These are phyloP conservation scores for Pinus taeda DNA, from an alignment of 75 land plant species.

Conservation along the genomic window DNA sequence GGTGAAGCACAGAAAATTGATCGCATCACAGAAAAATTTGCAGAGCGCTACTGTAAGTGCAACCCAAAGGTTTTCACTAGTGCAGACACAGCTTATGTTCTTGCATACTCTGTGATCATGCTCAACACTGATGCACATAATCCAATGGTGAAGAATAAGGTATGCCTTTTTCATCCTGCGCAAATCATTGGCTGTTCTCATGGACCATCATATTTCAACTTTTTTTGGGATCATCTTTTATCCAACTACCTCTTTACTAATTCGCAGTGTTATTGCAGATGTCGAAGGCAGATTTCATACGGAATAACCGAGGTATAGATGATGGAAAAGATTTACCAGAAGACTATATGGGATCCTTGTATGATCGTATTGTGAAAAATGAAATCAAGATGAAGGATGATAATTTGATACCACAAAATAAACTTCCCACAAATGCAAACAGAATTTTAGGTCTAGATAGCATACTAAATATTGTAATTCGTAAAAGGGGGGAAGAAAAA, in stretches of 20 bases:
- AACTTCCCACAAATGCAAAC: conserved; percentile 73
- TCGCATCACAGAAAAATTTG: conserved; percentile 98
- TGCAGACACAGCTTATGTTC: conserved; percentile 99
- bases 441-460: conserved; percentile 78
- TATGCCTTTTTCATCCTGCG: conserved; percentile 11
- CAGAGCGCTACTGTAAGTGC: conserved; percentile 96
- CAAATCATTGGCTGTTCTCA: background rate
- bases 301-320: conserved; percentile 97
- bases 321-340: conserved; percentile 98
- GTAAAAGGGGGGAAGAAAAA: conserved; percentile 68
- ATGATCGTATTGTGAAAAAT: conserved; percentile 87
- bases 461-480: conserved; percentile 94
- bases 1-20: conserved; percentile 99
- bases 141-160: conserved; percentile 97
- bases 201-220: background rate
- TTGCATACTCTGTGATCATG: conserved; percentile 97
- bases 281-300: conserved; percentile 95
- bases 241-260: background rate
- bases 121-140: conserved; percentile 99
- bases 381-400: conserved; percentile 99
- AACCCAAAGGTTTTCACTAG: conserved; percentile 92
- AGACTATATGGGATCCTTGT: conserved; percentile 87
- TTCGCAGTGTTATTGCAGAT: conserved; percentile 52
- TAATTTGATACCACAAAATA: conserved; percentile 54
- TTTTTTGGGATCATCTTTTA: background rate